phyloP scores from a whole-genome alignment of 169 alveolate genomes.

The Plasmodium falciparum region DNA sequence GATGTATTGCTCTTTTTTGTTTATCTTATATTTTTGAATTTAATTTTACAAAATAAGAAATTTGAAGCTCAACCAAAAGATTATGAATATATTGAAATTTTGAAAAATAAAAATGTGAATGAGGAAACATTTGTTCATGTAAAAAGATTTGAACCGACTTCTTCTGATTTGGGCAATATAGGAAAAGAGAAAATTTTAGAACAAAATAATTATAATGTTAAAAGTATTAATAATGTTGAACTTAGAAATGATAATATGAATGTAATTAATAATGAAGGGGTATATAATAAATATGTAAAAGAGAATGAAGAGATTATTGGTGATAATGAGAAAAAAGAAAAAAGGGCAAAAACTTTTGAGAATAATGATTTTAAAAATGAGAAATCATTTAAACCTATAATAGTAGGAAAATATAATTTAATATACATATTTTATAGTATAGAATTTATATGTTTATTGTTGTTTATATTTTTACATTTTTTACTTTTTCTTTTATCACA shows the following conservation, averaged over 20 bases:
- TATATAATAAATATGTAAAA: background rate
- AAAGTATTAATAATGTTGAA: background rate
- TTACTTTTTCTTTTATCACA: conserved; percentile 45
- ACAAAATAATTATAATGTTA: background rate
- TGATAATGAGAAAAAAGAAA: background rate
- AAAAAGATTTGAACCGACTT: background rate
- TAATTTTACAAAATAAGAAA: conserved; percentile 52
- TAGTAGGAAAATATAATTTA: conserved; percentile 63
- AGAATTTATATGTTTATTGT: conserved; percentile 49
- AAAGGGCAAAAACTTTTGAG: background rate
- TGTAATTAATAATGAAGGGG: background rate
- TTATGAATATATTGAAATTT: conserved; percentile 45
- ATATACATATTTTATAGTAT: conserved; percentile 58
- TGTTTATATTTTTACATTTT: conserved; percentile 47
- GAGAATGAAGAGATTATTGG: background rate
- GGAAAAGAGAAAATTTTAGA: background rate
- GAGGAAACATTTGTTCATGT: background rate
- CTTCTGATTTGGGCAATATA: background rate
- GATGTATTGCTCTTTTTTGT: conserved; percentile 69
- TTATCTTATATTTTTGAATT: conserved; percentile 29
- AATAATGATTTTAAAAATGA: conserved; percentile 3
- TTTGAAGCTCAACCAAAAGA: conserved; percentile 59
- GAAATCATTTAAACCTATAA: conserved; percentile 44
- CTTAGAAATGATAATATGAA: too few species aligned
- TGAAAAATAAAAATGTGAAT: conserved; percentile 8